Base-by-base conservation (phyloP, 1,284 basidiomycete genomes). In the Heterobasidion occidentale region DNA sequence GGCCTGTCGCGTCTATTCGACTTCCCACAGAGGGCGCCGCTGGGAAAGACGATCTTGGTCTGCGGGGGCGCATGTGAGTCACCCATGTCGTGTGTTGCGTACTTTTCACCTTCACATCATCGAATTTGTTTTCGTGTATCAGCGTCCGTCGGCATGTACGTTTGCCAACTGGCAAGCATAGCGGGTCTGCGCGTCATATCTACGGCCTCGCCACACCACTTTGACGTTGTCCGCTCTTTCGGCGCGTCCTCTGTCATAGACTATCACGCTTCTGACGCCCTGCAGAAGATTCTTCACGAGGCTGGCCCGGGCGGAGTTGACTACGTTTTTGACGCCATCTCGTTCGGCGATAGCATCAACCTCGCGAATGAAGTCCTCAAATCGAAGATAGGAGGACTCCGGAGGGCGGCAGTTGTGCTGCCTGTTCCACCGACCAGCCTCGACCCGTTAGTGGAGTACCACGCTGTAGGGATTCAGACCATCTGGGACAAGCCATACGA, bases 191-290 rank as follows among this genome's bases (percentile, higher is more conserved):
- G 36, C 38, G 72, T 76, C 38, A 65, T 72, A 51, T 68, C 76
- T 3, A 73, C 73, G 9, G 68, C 73, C 20, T 74, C 72, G 6
- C 69, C 72, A 0, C 65, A 66, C 34, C 73, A 75, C 60, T 68
- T 64, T 52, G 70, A 68, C 6, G 65, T 74, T 19, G 63, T 75
- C 57, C 71, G 70, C 58, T 58, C 64, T 3, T 67, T 71, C 46
- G 77, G 77, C 9, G 77, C 77, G 0, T 67, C 74, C 48, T 70
- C 63, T 2, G 69, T 72, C 2, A 68, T 75, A 60, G 70, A 75
- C 60, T 68, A 65, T 55, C 62, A 61, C 36, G 64, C 65, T 34
- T 58, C 64, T 3, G 63, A 67, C 17, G 61, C 61, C 3, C 51
- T 63, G 34, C 34, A 55, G 3, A 62, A 66, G 52, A 62, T 70